Evolutionary conservation across 306 rosid genomes (phyloP).

Genomic region (Vigna hirtella): DNA sequence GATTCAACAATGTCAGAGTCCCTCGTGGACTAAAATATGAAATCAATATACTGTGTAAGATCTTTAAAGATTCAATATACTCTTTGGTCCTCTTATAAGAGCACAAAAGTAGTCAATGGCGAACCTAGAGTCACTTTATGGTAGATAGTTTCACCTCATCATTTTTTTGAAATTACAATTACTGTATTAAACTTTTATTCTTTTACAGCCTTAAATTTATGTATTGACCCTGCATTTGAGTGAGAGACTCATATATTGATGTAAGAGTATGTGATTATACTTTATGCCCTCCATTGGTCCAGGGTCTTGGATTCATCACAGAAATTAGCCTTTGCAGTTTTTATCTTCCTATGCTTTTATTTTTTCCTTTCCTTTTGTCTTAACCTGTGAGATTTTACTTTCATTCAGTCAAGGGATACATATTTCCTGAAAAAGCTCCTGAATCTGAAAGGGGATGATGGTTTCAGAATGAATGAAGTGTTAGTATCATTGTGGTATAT

Average conservation of each 20-base stretch:
- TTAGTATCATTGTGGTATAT: constrained; percentile 85
- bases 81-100: neutral
- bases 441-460: constrained; percentile 82
- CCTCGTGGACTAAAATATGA: neutral
- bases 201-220: too few species aligned
- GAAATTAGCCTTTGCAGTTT: neutral
- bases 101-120: neutral
- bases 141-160: too few species aligned
- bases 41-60: neutral
- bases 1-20: neutral
- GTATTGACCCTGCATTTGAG: too few species aligned
- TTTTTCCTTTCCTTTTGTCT: constrained; percentile 2
- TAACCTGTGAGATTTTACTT: neutral
- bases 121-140: too few species aligned
- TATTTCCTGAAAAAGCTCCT: constrained; percentile 84
- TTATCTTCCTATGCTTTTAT: neutral
- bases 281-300: too few species aligned
- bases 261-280: too few species aligned
- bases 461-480: constrained; percentile 85
- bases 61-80: neutral
- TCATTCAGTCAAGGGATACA: constrained; percentile 67
- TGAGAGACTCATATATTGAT: too few species aligned
- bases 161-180: too few species aligned
- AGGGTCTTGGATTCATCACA: too few species aligned
- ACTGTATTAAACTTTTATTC: too few species aligned